Evolutionary conservation across 163 green algal genomes (phyloP).

Genomic region (Volvox carteri): DNA sequence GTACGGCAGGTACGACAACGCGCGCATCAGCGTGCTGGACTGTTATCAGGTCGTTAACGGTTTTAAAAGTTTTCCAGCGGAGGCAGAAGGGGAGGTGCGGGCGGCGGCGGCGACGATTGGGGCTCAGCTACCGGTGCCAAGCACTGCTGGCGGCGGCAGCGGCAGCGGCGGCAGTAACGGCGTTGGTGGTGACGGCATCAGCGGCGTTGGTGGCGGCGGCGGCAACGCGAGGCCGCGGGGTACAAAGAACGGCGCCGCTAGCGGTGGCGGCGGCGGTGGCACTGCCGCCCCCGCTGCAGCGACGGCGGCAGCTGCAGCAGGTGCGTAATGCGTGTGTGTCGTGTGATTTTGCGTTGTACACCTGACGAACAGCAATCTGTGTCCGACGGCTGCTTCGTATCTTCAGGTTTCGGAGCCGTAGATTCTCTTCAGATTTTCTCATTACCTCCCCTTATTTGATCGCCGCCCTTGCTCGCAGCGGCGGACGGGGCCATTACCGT

Average conservation of each 20-base stretch:
- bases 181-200: background rate
- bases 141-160: background rate
- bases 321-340: background rate
- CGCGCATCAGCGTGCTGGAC: slow-evolving; percentile 42
- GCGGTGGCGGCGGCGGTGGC: background rate
- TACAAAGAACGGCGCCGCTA: background rate
- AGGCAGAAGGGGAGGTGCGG: background rate
- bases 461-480: too few relatives aligned
- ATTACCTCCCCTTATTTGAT: too few relatives aligned
- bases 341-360: background rate
- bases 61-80: slow-evolving; percentile 9
- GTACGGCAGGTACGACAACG: slow-evolving; percentile 14
- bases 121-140: background rate
- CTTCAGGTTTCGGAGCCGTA: background rate
- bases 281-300: too few relatives aligned
- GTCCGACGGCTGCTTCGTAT: background rate
- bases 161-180: background rate
- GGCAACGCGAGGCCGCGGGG: background rate
- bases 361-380: background rate
- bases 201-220: background rate
- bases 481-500: too few relatives aligned
- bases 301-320: background rate
- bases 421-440: too few relatives aligned
- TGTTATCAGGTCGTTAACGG: slow-evolving; percentile 15
- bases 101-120: background rate